Evolutionary conservation across 805 yeast genomes (phyloP).

Genomic region (Candida boidinii): DNA sequence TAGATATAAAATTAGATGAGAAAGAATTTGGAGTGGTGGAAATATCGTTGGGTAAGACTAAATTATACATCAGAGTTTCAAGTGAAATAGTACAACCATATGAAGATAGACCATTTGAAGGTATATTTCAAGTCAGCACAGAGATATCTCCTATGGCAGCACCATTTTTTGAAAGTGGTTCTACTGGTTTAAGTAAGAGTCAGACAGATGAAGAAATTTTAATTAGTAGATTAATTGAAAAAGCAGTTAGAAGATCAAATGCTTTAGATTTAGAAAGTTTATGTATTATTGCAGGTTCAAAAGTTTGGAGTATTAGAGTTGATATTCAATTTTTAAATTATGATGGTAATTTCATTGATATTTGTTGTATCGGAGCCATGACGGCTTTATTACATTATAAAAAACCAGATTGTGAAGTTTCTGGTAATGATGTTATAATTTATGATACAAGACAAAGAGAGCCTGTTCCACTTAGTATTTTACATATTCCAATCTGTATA

Average conservation of each 20-base stretch:
- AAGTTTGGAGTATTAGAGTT: slow-evolving; percentile 87
- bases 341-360: slow-evolving; percentile 91
- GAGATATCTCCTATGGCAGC: slow-evolving; percentile 90
- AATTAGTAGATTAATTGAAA: slow-evolving; percentile 78
- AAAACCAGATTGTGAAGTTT: slow-evolving; percentile 75
- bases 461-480: slow-evolving; percentile 75
- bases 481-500: slow-evolving; percentile 86
- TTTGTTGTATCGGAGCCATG: slow-evolving; percentile 84
- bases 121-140: slow-evolving; percentile 72
- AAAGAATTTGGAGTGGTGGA: slow-evolving; percentile 76
- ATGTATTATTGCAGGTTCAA: slow-evolving; percentile 84
- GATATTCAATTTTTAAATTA: slow-evolving; percentile 83
- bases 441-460: slow-evolving; percentile 73
- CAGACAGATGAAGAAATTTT: slow-evolving; percentile 75
- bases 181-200: slow-evolving; percentile 20
- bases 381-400: slow-evolving; percentile 75
- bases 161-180: slow-evolving; percentile 67
- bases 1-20: slow-evolving; percentile 51
- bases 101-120: slow-evolving; percentile 92
- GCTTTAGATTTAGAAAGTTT: slow-evolving; percentile 87
- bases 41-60: slow-evolving; percentile 68
- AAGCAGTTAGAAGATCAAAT: slow-evolving; percentile 82
- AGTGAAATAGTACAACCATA: slow-evolving; percentile 72
- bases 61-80: slow-evolving; percentile 62
- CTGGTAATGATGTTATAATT: slow-evolving; percentile 54